phyloP scores from a whole-genome alignment of 148 eudicot genomes.

The Arbutus unedo region DNA sequence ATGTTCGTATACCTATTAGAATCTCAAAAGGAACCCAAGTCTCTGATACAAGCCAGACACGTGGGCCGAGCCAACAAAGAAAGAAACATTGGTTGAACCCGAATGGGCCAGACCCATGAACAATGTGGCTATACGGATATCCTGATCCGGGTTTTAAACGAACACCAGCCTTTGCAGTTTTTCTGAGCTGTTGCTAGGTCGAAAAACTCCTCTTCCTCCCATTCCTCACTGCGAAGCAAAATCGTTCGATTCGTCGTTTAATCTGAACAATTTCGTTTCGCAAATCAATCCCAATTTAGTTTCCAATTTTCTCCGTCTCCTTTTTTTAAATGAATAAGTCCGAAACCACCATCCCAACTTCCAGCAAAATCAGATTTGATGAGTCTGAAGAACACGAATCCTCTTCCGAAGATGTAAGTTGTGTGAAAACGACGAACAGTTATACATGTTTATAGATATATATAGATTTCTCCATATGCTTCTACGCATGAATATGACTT shows the following conservation, averaged over 20 bases:
- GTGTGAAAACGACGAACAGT: not conserved
- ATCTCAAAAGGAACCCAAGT: no score
- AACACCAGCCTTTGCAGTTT: not conserved
- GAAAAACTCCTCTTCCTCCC: not conserved
- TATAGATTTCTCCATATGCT: not conserved
- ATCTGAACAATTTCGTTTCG: not conserved
- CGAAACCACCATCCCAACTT: constrained; percentile 28
- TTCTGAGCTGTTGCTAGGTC: not conserved
- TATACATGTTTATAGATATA: not conserved
- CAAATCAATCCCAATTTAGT: not conserved
- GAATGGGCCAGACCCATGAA: no score
- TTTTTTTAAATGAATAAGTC: constrained; percentile 31
- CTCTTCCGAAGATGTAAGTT: constrained; percentile 59
- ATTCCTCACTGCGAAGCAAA: not conserved
- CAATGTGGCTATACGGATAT: not conserved
- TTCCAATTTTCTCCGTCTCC: not conserved
- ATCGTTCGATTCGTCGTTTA: not conserved
- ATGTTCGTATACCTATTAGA: no score
- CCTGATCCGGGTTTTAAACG: not conserved
- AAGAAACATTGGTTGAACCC: no score
- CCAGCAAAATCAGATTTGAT: constrained; percentile 57
- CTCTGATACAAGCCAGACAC: no score
- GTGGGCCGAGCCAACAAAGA: no score
- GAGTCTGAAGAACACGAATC: constrained; percentile 43
- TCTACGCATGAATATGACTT: not conserved